Evolutionary conservation across 306 rosid genomes (phyloP).

Genomic region (Prunus armeniaca): DNA sequence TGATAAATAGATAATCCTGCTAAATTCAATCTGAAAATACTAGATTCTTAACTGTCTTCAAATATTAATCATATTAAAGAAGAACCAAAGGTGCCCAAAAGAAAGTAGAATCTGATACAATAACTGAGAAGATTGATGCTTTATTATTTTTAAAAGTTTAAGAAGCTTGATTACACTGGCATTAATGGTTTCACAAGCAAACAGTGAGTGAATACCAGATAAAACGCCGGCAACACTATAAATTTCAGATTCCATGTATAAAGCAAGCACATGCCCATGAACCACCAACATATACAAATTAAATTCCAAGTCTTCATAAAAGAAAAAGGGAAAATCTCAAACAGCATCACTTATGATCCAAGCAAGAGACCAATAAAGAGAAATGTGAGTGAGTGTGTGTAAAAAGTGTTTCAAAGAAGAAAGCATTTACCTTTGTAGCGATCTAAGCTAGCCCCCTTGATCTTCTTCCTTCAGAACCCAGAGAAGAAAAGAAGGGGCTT

Average conservation of each 20-base stretch:
- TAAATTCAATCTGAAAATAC: conserved; percentile 14
- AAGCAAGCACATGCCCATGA: conserved; percentile 33
- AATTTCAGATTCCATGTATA: conserved; percentile 33
- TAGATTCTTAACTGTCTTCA: conserved; percentile 21
- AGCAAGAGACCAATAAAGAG: conserved; percentile 63
- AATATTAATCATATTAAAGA: conserved; percentile 6
- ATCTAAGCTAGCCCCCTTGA: conserved; percentile 58
- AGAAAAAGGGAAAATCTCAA: conserved; percentile 20
- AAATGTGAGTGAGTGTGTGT: conserved; percentile 31
- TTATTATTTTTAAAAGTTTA: not conserved
- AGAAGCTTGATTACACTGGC: conserved; percentile 22
- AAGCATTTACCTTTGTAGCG: conserved; percentile 69
- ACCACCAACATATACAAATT: conserved; percentile 27
- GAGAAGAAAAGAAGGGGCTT: conserved; percentile 53
- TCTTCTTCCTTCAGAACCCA: conserved; percentile 60
- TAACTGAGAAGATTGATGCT: not conserved
- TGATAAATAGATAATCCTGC: not conserved
- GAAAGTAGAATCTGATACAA: not conserved
- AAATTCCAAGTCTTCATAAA: conserved; percentile 30
- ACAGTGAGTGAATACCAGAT: conserved; percentile 25
- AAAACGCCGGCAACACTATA: conserved; percentile 12
- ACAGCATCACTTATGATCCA: conserved; percentile 86
- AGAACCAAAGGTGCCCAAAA: not conserved
- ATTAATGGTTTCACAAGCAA: conserved; percentile 22
- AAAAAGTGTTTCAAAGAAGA: conserved; percentile 39